Conservation (phyloP, 176 grass and related monocot genomes). For the Ananas comosus region DNA sequence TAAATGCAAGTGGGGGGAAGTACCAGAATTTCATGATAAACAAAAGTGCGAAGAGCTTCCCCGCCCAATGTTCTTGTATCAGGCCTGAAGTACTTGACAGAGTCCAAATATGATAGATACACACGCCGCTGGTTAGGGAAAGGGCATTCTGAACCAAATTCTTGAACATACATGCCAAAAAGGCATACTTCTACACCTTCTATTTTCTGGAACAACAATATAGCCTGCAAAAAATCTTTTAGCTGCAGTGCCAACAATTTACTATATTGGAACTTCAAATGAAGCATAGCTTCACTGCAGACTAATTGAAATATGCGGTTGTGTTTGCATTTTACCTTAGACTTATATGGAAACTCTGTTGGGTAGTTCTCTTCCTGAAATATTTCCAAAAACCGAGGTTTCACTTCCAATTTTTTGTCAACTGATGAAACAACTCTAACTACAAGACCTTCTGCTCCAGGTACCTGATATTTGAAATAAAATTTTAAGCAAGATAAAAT, state of each 20-base stretch:
- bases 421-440: conserved; percentile 99
- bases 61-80: conserved; percentile 71
- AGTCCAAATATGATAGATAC: conserved; percentile 99
- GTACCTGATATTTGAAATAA: conserved; percentile 46
- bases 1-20: not conserved
- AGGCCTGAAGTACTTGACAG: conserved; percentile 98
- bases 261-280: not conserved
- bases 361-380: conserved; percentile 98
- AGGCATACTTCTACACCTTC: conserved; percentile 99
- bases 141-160: conserved; percentile 89
- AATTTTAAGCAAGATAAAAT: not conserved
- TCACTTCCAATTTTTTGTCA: conserved; percentile 99
- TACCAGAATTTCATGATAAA: conserved; percentile 99
- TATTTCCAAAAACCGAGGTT: conserved; percentile 95
- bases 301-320: conserved; percentile 14
- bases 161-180: conserved; percentile 99
- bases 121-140: conserved; percentile 84
- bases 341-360: conserved; percentile 92
- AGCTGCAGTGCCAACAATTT: not conserved
- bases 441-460: conserved; percentile 92
- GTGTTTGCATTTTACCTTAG: conserved; percentile 51
- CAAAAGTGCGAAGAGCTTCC: conserved; percentile 84
- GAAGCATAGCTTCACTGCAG: not conserved
- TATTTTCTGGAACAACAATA: conserved; percentile 99
- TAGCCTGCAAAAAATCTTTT: conserved; percentile 58